A percentile compares a stretch with the other conserved stretches of the same genome.
Conservation (phyloP, 164 flowering plant genomes). For the Echeveria elegans region DNA sequence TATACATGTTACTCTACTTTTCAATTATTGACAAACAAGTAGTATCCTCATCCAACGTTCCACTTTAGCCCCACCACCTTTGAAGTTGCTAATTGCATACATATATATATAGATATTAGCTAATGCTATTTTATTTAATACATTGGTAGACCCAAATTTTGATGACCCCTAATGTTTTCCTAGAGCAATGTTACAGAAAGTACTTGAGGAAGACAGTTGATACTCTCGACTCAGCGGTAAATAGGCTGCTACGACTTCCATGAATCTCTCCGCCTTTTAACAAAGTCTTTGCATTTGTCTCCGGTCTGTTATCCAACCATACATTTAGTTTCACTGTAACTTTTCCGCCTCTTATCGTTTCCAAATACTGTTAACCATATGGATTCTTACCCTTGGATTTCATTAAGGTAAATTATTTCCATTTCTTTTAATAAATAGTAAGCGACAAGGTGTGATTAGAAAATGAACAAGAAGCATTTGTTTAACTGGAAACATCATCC, state of each 20-base stretch:
- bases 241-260: constrained; percentile 46
- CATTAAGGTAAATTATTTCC: neutral
- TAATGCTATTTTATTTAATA: neutral
- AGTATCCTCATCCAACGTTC: neutral
- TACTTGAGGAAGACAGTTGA: constrained; percentile 63
- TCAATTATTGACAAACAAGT: neutral
- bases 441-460: neutral
- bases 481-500: neutral
- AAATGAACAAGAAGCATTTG: neutral
- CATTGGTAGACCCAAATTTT: neutral
- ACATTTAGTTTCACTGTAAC: neutral
- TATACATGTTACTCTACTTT: neutral
- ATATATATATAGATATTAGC: neutral
- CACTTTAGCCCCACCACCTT: neutral
- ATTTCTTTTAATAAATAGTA: no score
- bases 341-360: neutral
- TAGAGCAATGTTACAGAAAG: constrained; percentile 46
- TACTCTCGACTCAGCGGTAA: constrained; percentile 63
- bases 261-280: constrained; percentile 20
- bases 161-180: constrained; percentile 9
- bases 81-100: neutral
- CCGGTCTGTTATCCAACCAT: neutral
- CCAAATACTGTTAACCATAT: neutral
- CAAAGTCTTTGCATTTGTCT: neutral
- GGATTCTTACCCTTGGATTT: neutral